phyloP scores from a whole-genome alignment of 176 grass and related monocot species.

The Zizania latifolia region DNA sequence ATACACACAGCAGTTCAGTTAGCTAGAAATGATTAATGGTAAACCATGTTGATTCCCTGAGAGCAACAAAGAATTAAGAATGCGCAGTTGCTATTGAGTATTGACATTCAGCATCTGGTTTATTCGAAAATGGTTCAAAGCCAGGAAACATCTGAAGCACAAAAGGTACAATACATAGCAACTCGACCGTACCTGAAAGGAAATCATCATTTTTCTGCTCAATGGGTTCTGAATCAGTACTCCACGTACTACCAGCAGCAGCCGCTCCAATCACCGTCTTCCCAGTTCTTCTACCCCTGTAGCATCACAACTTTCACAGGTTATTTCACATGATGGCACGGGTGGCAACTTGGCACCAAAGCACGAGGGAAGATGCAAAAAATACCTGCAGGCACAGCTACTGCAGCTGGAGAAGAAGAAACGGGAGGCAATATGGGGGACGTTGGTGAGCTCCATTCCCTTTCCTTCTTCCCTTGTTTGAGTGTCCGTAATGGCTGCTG shows the following conservation, averaged over 20 bases:
- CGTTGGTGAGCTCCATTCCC: conserved; percentile 31
- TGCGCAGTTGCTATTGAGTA: background rate
- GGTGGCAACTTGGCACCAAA: conserved; percentile 8
- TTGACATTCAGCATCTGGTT: background rate
- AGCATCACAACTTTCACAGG: conserved; percentile 7
- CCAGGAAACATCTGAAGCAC: background rate
- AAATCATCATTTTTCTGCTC: conserved; percentile 6
- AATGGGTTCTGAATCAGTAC: conserved; percentile 17
- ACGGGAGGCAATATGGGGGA: conserved; percentile 27
- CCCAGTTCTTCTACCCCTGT: conserved; percentile 25
- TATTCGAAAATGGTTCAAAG: background rate
- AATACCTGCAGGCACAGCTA: conserved; percentile 28
- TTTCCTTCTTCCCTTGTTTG: conserved; percentile 15
- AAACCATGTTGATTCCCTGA: too few species aligned
- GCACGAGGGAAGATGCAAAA: background rate
- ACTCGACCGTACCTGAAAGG: background rate
- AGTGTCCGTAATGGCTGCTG: background rate
- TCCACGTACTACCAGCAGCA: conserved; percentile 21
- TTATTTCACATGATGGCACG: background rate
- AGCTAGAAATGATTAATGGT: background rate
- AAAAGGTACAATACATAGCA: background rate
- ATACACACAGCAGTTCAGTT: conserved; percentile 14
- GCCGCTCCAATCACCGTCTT: background rate
- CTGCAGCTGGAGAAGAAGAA: conserved; percentile 27
- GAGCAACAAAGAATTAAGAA: background rate